Evolutionary conservation across 805 yeast species (phyloP), one percentile per base, ranked within the genome.

Genomic region (Ogataea degrootiae): DNA sequence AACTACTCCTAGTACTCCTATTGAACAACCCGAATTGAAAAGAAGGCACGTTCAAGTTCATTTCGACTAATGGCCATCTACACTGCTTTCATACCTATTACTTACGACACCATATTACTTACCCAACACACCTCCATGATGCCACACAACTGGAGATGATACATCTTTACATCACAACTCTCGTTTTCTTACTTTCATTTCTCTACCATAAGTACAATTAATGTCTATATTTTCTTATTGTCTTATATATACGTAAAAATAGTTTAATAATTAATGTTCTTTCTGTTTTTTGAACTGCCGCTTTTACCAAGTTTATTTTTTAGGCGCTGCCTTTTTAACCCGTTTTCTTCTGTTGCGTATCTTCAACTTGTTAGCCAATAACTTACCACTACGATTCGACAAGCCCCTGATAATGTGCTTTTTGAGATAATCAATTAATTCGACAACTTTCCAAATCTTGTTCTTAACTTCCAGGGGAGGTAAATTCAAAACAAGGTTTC

Each of bases 401-500:
- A 85, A 64, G 1, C 82, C 71, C 59, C 75, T 81, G 36, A 82
- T 66, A n/a, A 84, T 58, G 35, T 80, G 82, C 58, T 80, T 84
- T 61, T 83, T 82, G 46, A 91, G 59, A 31, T 77, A 73, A 56
- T 76, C 59, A 2, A 83, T 71, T 38, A 91, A 67, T 54, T 91
- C 97, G 45, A 80, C 70, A 42, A 79, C 70, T 1, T 90, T 80
- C 87, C 95, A 84, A 5, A 85, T 75, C 69, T 79, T 79, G 62
- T 85, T 81, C 29, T 65, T 58, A 57, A 85, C 79, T 43, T 68
- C 64, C 44, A 87, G 65, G 3, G 68, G 68, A 3, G 97, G 97
- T 43, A 91, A 65, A 9, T 70, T 71, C 46, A 92, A 70, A 6
- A 73, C 75, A 54, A 92, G 82, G 54, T 86, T 79, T 44, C 87